Evolutionary conservation across 2,329 filamentous ascomycete genomes (phyloP), one percentile per base, ranked within the genome.

Genomic region (Xylariaceae sp.): DNA sequence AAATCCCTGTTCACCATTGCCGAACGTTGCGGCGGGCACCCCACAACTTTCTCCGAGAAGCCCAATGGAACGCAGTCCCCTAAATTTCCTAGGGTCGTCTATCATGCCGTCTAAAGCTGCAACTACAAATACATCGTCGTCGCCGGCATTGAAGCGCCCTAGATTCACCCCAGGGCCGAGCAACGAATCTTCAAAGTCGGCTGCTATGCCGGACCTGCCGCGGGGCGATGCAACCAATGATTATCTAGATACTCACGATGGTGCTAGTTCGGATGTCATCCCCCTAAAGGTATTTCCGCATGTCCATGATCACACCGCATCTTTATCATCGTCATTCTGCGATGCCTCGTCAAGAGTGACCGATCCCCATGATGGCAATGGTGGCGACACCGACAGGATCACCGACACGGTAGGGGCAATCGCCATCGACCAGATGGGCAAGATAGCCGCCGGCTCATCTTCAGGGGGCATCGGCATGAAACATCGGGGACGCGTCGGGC

Each of bases 401-500:
- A 96, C 89, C 2, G 95, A 99, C 76, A 99, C 95, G 12, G 92
- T 99, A 56, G 95, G 96, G 44, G 95, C 93, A 23, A 96, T 99
- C 69, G 95, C 92, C 10, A 88, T 99, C 61, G 95, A 99, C 68
- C 82, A 83, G 48, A 84, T 82, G 65, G 95, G 95, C 16, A 88
- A 89, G 56, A 96, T 99, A 69, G 93, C 96, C 3, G 95, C 93
- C 3, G 95, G 89, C 16, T 96, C 95, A 1, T 99, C 95, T 1
- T 99, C 96, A 16, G 95, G 95, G 5, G 95, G 95, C 1, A 99
- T 99, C 70, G 93, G 95, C 23, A 97, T 99, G 93, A 99, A 99
- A 71, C 93, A 96, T 73, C 86, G 87, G 57, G 96, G 95, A 5
- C 89, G 95, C 37, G 84, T 96, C 60, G 96, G 95, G 0, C 95